Percentiles rank a stretch among this genome's conserved stretches.
These are phyloP conservation scores for Alternaria ethzedia DNA, from an alignment of 2,329 filamentous ascomycete species.

Conservation along the genomic window DNA sequence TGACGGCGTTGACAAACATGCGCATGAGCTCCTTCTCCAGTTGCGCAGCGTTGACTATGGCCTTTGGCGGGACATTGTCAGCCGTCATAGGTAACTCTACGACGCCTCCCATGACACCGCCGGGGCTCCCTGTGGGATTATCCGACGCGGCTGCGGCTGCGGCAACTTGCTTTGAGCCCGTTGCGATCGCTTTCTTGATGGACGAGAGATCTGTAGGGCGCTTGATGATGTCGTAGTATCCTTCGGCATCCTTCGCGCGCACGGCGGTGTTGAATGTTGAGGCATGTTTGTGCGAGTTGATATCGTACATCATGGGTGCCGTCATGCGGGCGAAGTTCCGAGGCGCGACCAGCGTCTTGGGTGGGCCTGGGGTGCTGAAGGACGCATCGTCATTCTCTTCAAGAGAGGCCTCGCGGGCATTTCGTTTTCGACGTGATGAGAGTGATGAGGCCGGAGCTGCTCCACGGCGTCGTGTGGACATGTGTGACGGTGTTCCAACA, in stretches of 20 bases:
- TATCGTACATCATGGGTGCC: slow-evolving; percentile 58
- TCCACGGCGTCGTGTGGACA: slow-evolving; percentile 40
- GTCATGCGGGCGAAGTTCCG: slow-evolving; percentile 58
- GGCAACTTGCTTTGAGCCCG: slow-evolving; percentile 65
- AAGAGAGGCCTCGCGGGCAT: slow-evolving; percentile 40
- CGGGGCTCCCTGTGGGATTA: slow-evolving; percentile 66
- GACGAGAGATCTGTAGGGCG: slow-evolving; percentile 60
- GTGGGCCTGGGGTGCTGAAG: slow-evolving; percentile 32
- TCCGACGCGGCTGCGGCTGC: slow-evolving; percentile 53
- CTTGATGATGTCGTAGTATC: slow-evolving; percentile 60
- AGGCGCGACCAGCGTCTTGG: slow-evolving; percentile 50
- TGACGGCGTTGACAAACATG: slow-evolving; percentile 97
- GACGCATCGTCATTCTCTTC: slow-evolving; percentile 39
- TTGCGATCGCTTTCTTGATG: slow-evolving; percentile 57
- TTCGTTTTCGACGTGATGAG: slow-evolving; percentile 52
- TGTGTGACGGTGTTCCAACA: slow-evolving; percentile 36
- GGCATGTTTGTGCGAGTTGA: slow-evolving; percentile 59
- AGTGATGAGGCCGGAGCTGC: slow-evolving; percentile 29
- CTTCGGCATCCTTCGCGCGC: slow-evolving; percentile 57
- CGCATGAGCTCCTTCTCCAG: slow-evolving; percentile 91
- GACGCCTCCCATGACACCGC: slow-evolving; percentile 55
- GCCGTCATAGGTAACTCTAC: slow-evolving; percentile 67
- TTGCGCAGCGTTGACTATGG: slow-evolving; percentile 91
- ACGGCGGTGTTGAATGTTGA: slow-evolving; percentile 59
- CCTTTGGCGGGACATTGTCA: slow-evolving; percentile 82